Conservation (phyloP, 306 rosid genomes). For the Dicorynia guianensis region DNA sequence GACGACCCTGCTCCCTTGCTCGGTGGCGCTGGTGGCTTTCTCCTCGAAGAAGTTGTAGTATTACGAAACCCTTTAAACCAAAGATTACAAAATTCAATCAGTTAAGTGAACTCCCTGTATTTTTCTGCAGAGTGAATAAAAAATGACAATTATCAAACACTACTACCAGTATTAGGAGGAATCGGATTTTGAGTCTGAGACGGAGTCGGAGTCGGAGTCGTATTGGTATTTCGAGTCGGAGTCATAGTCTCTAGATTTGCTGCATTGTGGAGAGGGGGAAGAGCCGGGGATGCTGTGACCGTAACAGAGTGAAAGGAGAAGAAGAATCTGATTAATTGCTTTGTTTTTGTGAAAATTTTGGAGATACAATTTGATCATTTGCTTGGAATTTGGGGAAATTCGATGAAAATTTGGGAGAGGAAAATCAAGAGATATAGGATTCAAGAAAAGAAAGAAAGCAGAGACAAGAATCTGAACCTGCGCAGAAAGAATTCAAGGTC, state of each 20-base stretch:
- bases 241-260: constrained; percentile 37
- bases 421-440: neutral
- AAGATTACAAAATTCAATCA: neutral
- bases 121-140: neutral
- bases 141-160: neutral
- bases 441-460: neutral
- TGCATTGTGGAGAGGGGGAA: constrained; percentile 61
- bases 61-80: constrained; percentile 30
- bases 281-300: constrained; percentile 46
- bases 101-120: neutral
- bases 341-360: too few relatives aligned
- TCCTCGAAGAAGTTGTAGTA: constrained; percentile 21
- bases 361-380: too few relatives aligned
- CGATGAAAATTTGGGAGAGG: neutral
- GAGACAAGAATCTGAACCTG: constrained; percentile 47
- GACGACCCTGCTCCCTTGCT: neutral
- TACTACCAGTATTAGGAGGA: constrained; percentile 37
- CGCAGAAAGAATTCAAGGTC: constrained; percentile 53
- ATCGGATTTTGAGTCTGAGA: neutral
- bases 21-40: neutral
- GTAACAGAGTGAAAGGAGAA: neutral
- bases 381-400: constrained; percentile 1
- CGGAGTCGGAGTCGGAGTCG: too few relatives aligned
- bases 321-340: neutral
- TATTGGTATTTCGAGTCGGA: too few relatives aligned